These are phyloP conservation scores for Linum lewisii DNA, from an alignment of 345 rosid genomes.

Conservation along the genomic window DNA sequence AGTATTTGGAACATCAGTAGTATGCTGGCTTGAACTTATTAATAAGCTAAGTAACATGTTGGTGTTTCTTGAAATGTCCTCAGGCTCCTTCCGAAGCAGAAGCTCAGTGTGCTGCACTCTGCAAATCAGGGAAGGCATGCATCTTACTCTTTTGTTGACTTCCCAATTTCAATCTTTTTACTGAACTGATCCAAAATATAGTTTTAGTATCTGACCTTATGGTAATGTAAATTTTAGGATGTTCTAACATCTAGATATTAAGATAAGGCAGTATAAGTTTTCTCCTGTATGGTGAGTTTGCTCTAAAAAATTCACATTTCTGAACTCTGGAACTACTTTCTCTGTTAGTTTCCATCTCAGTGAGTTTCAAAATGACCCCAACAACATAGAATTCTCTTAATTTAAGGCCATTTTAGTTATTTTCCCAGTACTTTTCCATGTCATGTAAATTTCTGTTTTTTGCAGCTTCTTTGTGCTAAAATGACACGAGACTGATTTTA, in stretches of 20 bases:
- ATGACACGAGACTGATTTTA: background rate
- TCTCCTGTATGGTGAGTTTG: background rate
- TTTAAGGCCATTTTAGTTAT: background rate
- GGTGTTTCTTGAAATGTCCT: constrained; percentile 2
- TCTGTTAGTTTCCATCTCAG: background rate
- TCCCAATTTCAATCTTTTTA: background rate
- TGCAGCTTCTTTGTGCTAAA: background rate
- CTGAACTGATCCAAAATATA: background rate
- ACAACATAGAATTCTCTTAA: background rate
- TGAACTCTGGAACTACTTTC: background rate
- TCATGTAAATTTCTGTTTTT: background rate
- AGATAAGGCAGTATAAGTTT: background rate
- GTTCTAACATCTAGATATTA: background rate
- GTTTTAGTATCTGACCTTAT: background rate
- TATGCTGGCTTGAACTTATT: no score
- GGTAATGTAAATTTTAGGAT: background rate
- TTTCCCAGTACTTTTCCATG: background rate
- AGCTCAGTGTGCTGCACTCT: constrained; percentile 88
- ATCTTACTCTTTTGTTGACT: constrained; percentile 11
- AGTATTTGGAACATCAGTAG: no score
- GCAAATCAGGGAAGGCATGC: constrained; percentile 75
- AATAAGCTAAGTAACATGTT: background rate
- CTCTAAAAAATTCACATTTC: background rate
- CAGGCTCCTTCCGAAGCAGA: constrained; percentile 97
- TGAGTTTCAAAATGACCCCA: background rate